Evolutionary conservation across 1,284 basidiomycete genomes (phyloP), one percentile per base, ranked within the genome.

Genomic region (Cerioporus squamosus): DNA sequence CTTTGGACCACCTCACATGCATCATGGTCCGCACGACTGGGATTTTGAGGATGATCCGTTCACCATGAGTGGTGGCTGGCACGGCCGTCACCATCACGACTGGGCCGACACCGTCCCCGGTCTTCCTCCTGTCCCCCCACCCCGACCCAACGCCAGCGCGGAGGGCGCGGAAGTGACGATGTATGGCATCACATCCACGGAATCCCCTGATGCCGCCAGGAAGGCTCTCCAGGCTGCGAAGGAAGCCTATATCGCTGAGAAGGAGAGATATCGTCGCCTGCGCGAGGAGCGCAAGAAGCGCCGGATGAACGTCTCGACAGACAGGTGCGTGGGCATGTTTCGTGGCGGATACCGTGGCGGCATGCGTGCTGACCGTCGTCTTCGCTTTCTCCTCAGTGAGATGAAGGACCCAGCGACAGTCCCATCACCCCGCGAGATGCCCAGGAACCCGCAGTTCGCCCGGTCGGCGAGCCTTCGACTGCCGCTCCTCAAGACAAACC

Each of bases 191-290:
- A 63, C 55, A 38, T 72, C 26, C 71, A 59, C 51, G 42, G 53
- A 62, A 18, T 66, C 65, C 2, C 59, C 64, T 3, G 65, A 83
- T 60, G 80, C 83, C 20, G 72, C 84, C 44, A 82, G 80, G 63
- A 81, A 81, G n/a, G 77, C 83, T 38, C 80, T 91, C 5, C 85
- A 89, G 66, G 82, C 77, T n/a, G 87, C 88, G 0, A 92, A 89
- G 66, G 75, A 77, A 40, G 72, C 74, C 17, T 92, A 92, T 70
- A 87, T 84, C 70, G 78, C 76, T 1, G 81, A 86, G 72, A 92
- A 91, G 68, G 87, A 88, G 63, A 77, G 77, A 26, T 90, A 90
- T 65, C 80, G 86, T 33, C 74, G 74, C 62, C 81, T 85, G 54
- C 75, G 84, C 40, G 85, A 85, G 62, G 75, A 77, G 46, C 78